Evolutionary conservation across 2,329 filamentous ascomycete genomes (phyloP), one percentile per base, ranked within the genome.

Genomic region (Fusarium succisae): DNA sequence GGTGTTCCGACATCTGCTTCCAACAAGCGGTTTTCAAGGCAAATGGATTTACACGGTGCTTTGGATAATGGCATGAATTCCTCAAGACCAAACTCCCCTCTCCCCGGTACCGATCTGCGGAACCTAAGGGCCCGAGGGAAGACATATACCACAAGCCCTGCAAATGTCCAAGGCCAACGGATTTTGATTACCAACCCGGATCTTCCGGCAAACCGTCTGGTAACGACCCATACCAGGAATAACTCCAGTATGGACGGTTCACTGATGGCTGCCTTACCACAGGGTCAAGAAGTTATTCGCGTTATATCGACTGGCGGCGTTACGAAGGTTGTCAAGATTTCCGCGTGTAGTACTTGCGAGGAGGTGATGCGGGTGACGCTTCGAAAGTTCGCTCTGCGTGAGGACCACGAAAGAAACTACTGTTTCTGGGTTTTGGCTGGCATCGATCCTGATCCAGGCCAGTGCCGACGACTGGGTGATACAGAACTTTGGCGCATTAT

Each of bases 391-490:
- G 91, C 92, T 45, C 88, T 98, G 37, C 93, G 95, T 28, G 95
- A 98, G 80, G 94, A 96, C 72, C 95, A 98, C 79, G 93, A 96
- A 81, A 91, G 95, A 78, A 98, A 97, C 79, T 98, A 98, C 84
- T 98, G 95, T 85, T 98, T 99, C 84, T 98, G 96, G 87, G 92
- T 98, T 2, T 87, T 98, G 66, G 92, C 94, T 75, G 96, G 95
- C 57, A 86, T 94, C 44, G 94, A 98, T 54, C 92, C 95, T 4
- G 92, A 96, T 76, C 92, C 94, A 37, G 89, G 88, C 56, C 91
- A 95, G 79, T 97, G 94, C 81, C 91, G 95, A 69, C 91, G 94
- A 56, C 87, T 98, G 44, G 92, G 92, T 39, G 96, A 99, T 79
- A 92, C 91, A 9, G 96, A 99, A 81, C 86, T 99, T 17, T 93